Conservation (phyloP, 2,329 filamentous ascomycete species). For the Beauveria medogensis region DNA sequence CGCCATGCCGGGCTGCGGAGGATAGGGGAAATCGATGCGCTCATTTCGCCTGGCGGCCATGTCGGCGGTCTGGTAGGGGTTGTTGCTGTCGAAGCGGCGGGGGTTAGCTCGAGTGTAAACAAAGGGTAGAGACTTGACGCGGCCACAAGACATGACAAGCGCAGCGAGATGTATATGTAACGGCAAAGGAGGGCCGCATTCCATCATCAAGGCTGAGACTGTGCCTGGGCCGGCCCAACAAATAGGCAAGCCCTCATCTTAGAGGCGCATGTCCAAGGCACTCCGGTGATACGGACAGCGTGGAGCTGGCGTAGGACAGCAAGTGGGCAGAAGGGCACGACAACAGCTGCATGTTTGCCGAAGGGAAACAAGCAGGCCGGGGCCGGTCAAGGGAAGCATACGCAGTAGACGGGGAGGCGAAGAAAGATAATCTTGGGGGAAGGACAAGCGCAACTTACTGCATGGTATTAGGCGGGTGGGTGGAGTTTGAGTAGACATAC, state of each 20-base stretch:
- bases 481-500: conserved; percentile 48
- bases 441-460: conserved; percentile 44
- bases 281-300: neutral
- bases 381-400: neutral
- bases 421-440: neutral
- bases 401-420: neutral
- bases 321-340: neutral
- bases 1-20: conserved; percentile 30
- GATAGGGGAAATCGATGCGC: conserved; percentile 36
- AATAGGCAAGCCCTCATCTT: neutral
- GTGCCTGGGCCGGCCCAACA: neutral
- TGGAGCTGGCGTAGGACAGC: neutral
- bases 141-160: neutral
- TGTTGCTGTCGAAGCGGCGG: conserved; percentile 22
- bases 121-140: neutral
- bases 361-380: conserved; percentile 1
- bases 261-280: neutral
- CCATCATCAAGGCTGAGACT: neutral
- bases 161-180: neutral
- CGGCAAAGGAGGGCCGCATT: neutral
- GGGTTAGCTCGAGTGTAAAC: neutral
- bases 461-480: conserved; percentile 47
- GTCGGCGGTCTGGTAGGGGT: conserved; percentile 41
- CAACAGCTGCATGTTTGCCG: conserved; percentile 2
- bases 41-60: conserved; percentile 35